Percentiles rank a stretch among this genome's conserved stretches.
Evolutionary conservation across 2,329 filamentous ascomycete species (phyloP).

Genomic region (Fusarium sp.): DNA sequence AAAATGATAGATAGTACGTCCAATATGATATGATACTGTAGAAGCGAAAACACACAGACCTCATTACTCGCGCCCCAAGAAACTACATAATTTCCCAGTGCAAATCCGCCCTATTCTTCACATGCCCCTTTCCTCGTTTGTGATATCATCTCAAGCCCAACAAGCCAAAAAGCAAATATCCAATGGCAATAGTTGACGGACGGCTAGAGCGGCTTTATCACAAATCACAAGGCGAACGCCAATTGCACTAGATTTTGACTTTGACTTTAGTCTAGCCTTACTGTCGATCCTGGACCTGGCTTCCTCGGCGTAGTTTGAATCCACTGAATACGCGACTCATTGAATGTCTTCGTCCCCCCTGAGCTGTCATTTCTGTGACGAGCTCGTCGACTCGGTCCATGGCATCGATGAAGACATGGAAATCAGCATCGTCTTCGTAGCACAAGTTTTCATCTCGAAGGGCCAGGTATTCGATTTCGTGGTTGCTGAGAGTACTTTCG

Average conservation of each 20-base stretch:
- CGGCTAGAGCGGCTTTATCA: conserved; percentile 1
- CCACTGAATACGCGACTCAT: conserved; percentile 36
- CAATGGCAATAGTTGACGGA: neutral
- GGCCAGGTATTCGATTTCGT: conserved; percentile 41
- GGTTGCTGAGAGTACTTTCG: conserved; percentile 31
- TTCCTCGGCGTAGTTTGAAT: conserved; percentile 36
- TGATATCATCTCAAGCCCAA: conserved; percentile 1
- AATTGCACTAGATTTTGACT: conserved; percentile 3
- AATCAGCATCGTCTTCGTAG: conserved; percentile 44
- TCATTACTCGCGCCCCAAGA: conserved; percentile 4
- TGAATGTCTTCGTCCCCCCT: conserved; percentile 31
- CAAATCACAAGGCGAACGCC: conserved; percentile 1
- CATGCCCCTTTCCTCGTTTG: conserved; percentile 18
- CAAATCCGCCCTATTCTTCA: conserved; percentile 13
- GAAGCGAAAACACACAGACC: conserved; percentile 8
- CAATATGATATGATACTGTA: neutral
- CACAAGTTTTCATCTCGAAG: conserved; percentile 39
- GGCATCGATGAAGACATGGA: conserved; percentile 44
- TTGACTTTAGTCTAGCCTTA: conserved; percentile 9
- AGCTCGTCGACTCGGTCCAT: conserved; percentile 42
- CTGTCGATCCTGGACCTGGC: conserved; percentile 13
- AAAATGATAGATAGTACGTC: neutral
- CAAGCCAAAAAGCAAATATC: neutral
- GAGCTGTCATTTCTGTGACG: conserved; percentile 29
- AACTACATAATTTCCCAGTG: conserved; percentile 1